These are phyloP conservation scores for Clavispora vitiphila DNA, from an alignment of 805 yeast species.

Conservation along the genomic window DNA sequence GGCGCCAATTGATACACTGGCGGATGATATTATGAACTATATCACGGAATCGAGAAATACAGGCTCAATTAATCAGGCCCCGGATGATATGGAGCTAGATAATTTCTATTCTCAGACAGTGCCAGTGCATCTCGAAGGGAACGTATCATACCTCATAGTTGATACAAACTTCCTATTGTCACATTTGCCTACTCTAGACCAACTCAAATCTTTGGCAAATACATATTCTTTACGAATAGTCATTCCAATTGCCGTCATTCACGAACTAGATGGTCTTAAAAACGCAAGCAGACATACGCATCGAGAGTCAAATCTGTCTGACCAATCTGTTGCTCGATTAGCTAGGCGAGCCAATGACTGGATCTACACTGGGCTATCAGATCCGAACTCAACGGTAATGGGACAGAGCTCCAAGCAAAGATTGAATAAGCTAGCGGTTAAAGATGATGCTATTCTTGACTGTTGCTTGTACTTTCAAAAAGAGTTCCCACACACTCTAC, in stretches of 20 bases:
- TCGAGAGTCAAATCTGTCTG: not conserved
- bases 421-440: slow-evolving; percentile 38
- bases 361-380: slow-evolving; percentile 61
- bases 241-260: slow-evolving; percentile 65
- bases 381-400: slow-evolving; percentile 42
- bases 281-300: slow-evolving; percentile 23
- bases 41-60: slow-evolving; percentile 16
- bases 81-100: slow-evolving; percentile 15
- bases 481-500: slow-evolving; percentile 29
- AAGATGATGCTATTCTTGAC: slow-evolving; percentile 84
- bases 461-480: slow-evolving; percentile 66
- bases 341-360: slow-evolving; percentile 77
- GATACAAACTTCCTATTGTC: slow-evolving; percentile 83
- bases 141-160: slow-evolving; percentile 47
- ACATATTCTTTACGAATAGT: slow-evolving; percentile 48
- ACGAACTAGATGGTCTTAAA: slow-evolving; percentile 83
- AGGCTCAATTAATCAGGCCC: slow-evolving; percentile 5
- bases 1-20: slow-evolving; percentile 45
- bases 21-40: slow-evolving; percentile 39
- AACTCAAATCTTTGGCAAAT: slow-evolving; percentile 36
- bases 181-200: slow-evolving; percentile 56
- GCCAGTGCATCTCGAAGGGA: slow-evolving; percentile 14
- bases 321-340: slow-evolving; percentile 42
- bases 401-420: slow-evolving; percentile 63
- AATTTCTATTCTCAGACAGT: slow-evolving; percentile 10